Evolutionary conservation across 2,329 filamentous ascomycete genomes (phyloP).

Genomic region (Penicillium sp.): DNA sequence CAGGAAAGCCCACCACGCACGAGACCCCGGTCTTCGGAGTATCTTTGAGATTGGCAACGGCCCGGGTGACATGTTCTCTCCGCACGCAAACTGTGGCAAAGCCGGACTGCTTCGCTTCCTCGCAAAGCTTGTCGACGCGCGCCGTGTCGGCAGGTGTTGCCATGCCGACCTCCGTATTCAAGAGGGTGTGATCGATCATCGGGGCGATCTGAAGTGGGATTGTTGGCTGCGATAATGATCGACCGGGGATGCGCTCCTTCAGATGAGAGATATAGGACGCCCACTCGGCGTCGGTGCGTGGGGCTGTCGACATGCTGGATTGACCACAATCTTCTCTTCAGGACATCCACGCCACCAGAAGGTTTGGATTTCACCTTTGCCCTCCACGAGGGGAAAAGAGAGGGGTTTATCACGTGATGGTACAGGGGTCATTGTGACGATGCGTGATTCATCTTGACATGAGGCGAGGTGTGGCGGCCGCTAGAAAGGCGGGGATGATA

Average conservation of each 20-base stretch:
- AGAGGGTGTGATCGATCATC: slow-evolving; percentile 42
- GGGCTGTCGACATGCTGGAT: slow-evolving; percentile 23
- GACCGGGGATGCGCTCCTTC: slow-evolving; percentile 23
- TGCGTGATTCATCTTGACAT: slow-evolving; percentile 10
- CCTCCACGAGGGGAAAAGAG: slow-evolving; percentile 2
- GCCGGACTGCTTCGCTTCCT: slow-evolving; percentile 46
- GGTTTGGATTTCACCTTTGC: background rate
- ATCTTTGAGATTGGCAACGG: slow-evolving; percentile 42
- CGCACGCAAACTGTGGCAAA: slow-evolving; percentile 53
- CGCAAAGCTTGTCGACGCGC: slow-evolving; percentile 51
- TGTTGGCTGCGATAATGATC: slow-evolving; percentile 21
- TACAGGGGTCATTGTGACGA: slow-evolving; percentile 11
- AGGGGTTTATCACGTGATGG: slow-evolving; percentile 19
- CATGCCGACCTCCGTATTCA: slow-evolving; percentile 41
- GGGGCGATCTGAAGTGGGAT: slow-evolving; percentile 27
- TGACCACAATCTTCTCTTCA: background rate
- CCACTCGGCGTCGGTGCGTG: slow-evolving; percentile 33
- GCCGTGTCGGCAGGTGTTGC: slow-evolving; percentile 40
- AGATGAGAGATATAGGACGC: slow-evolving; percentile 24
- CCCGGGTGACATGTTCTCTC: slow-evolving; percentile 47
- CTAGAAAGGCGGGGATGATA: no score
- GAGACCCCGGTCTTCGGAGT: slow-evolving; percentile 48
- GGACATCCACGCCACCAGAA: slow-evolving; percentile 1
- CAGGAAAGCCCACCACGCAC: slow-evolving; percentile 56
- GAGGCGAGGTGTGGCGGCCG: background rate